phyloP scores from a whole-genome alignment of 2,329 filamentous ascomycete species.

The Cladophialophora chaetospira region DNA sequence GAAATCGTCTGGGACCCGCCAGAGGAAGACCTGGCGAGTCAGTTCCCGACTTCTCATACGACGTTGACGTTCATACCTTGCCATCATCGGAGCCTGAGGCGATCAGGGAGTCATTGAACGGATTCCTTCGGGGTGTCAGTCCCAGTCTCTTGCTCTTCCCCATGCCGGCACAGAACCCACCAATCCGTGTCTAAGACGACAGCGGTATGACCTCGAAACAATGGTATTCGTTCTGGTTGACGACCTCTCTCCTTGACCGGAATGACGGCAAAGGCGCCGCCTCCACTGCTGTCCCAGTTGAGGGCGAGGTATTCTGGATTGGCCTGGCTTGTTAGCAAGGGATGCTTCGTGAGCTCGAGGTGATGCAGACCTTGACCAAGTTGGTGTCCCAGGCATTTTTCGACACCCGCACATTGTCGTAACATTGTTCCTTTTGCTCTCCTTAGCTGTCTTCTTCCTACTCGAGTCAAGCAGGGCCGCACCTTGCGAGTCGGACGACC shows the following conservation, averaged over 20 bases:
- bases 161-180: constrained; percentile 51
- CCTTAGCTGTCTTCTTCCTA: constrained; percentile 20
- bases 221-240: constrained; percentile 85
- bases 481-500: constrained; percentile 89
- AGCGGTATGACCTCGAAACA: constrained; percentile 95
- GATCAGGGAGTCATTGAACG: constrained; percentile 91
- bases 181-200: constrained; percentile 97
- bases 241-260: constrained; percentile 87
- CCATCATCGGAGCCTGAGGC: constrained; percentile 95
- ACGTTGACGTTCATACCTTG: constrained; percentile 58
- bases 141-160: constrained; percentile 1
- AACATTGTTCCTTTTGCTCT: constrained; percentile 76
- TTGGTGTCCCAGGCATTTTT: constrained; percentile 99
- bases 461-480: constrained; percentile 28
- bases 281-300: constrained; percentile 97
- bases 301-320: constrained; percentile 95
- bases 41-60: constrained; percentile 4
- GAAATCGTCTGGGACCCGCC: constrained; percentile 89
- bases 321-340: constrained; percentile 57
- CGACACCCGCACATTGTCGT: constrained; percentile 95
- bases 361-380: constrained; percentile 77
- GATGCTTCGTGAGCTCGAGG: constrained; percentile 33
- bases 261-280: constrained; percentile 95
- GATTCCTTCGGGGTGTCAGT: constrained; percentile 64
- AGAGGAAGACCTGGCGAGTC: constrained; percentile 71